phyloP scores from a whole-genome alignment of 2,329 filamentous ascomycete species.

The Neopestalotiopsis rosae region DNA sequence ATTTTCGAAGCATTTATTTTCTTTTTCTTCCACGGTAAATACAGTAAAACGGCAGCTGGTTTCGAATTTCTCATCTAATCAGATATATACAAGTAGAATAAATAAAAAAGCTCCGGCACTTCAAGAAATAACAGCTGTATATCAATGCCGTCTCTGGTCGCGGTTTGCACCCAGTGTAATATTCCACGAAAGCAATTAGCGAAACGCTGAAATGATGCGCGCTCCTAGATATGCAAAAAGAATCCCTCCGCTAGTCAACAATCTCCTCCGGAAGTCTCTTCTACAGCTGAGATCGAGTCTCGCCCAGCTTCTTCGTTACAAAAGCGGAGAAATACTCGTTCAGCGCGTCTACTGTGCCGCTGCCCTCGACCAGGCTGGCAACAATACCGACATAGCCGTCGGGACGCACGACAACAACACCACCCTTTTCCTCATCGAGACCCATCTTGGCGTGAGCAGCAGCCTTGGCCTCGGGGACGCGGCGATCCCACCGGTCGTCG shows the following conservation, averaged over 20 bases:
- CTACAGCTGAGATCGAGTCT: slow-evolving; percentile 44
- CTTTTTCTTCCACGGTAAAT: too few relatives aligned
- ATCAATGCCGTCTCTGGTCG: not conserved
- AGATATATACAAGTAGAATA: too few relatives aligned
- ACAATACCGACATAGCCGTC: slow-evolving; percentile 88
- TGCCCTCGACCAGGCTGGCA: slow-evolving; percentile 74
- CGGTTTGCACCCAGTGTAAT: not conserved
- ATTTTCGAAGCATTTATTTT: too few relatives aligned
- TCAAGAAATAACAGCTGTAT: not conserved
- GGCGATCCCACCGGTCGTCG: slow-evolving; percentile 78
- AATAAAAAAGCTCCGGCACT: too few relatives aligned
- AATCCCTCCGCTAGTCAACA: not conserved
- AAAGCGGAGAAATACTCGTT: slow-evolving; percentile 84
- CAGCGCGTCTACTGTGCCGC: slow-evolving; percentile 78
- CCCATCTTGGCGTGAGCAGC: slow-evolving; percentile 89
- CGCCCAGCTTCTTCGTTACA: slow-evolving; percentile 63
- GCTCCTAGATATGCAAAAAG: not conserved
- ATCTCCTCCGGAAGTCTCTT: not conserved
- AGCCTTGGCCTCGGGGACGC: slow-evolving; percentile 71
- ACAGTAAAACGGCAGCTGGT: too few relatives aligned
- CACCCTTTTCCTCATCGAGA: slow-evolving; percentile 73
- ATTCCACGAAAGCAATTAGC: not conserved
- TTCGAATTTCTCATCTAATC: too few relatives aligned
- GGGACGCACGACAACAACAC: slow-evolving; percentile 82
- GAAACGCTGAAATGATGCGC: not conserved